Conservation (phyloP, 116 monocot genomes). For the Papilionanthe hybrid region DNA sequence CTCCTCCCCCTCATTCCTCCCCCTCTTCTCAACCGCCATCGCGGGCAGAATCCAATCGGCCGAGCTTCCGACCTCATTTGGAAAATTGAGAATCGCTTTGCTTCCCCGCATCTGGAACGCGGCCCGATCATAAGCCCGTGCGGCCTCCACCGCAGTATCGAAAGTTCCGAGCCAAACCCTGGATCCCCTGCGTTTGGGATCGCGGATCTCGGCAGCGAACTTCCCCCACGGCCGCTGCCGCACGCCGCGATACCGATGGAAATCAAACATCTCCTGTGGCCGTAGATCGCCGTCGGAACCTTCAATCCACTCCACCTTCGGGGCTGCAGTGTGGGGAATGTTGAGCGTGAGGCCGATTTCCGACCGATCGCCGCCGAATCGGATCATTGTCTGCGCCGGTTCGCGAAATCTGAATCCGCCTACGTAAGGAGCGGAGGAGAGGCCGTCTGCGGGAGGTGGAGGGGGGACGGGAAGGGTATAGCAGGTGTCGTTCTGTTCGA, state of each 20-base stretch:
- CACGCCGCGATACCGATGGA: constrained; percentile 43
- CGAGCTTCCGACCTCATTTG: constrained; percentile 44
- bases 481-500: neutral
- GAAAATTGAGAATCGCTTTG: constrained; percentile 65
- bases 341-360: constrained; percentile 14
- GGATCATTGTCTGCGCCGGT: constrained; percentile 21
- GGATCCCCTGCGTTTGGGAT: constrained; percentile 46
- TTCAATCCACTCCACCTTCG: constrained; percentile 8
- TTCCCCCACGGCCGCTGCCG: constrained; percentile 65
- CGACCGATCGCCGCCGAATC: constrained; percentile 19
- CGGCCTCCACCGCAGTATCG: constrained; percentile 54
- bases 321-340: constrained; percentile 9
- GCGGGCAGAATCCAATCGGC: neutral
- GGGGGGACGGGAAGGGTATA: neutral
- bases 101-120: constrained; percentile 51
- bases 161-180: constrained; percentile 59
- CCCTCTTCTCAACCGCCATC: constrained; percentile 1
- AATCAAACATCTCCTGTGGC: neutral
- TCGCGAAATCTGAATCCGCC: neutral
- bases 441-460: neutral
- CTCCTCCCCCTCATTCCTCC: constrained; percentile 12
- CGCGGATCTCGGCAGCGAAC: constrained; percentile 70
- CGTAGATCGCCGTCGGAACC: neutral
- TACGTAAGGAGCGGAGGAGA: too few relatives aligned
- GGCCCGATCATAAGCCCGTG: constrained; percentile 50